These are phyloP conservation scores for Ceratobasidium sp. DNA, from an alignment of 1,284 basidiomycete genomes.

Conservation along the genomic window DNA sequence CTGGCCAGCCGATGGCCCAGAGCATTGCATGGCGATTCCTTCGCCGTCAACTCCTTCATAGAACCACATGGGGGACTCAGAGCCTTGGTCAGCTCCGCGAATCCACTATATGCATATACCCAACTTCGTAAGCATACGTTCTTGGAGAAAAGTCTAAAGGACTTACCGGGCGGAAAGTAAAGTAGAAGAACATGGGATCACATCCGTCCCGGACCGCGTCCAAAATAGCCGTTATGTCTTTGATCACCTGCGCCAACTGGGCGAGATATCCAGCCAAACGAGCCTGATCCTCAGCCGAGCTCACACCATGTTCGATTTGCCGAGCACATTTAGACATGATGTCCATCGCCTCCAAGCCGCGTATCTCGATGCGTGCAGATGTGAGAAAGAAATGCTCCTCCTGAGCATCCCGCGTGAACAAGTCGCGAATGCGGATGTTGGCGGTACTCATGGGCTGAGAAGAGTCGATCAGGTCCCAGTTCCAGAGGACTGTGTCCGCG, in stretches of 20 bases:
- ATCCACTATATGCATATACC: slow-evolving; percentile 15
- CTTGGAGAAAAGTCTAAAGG: slow-evolving; percentile 57
- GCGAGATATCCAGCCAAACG: slow-evolving; percentile 55
- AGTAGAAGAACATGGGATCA: slow-evolving; percentile 64
- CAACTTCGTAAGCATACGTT: slow-evolving; percentile 47
- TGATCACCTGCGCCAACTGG: slow-evolving; percentile 58
- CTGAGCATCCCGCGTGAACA: slow-evolving; percentile 61
- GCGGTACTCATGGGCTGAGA: slow-evolving; percentile 50
- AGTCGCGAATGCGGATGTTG: slow-evolving; percentile 53
- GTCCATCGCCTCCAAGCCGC: slow-evolving; percentile 62
- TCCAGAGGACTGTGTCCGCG: slow-evolving; percentile 66
- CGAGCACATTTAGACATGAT: slow-evolving; percentile 59
- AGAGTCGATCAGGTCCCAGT: slow-evolving; percentile 55
- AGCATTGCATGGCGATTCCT: slow-evolving; percentile 47
- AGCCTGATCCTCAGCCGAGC: slow-evolving; percentile 52
- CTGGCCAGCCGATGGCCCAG: slow-evolving; percentile 64
- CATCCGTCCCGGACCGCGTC: slow-evolving; percentile 58
- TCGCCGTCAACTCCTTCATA: slow-evolving; percentile 56
- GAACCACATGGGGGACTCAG: slow-evolving; percentile 53
- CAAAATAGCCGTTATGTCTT: slow-evolving; percentile 56
- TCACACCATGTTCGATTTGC: slow-evolving; percentile 60
- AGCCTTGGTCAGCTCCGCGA: slow-evolving; percentile 33
- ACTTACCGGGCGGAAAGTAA: slow-evolving; percentile 64
- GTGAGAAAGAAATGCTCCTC: slow-evolving; percentile 65
- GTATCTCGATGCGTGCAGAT: slow-evolving; percentile 63